Conservation (phyloP, 2,329 filamentous ascomycete genomes). For the Fusarium aywerte region DNA sequence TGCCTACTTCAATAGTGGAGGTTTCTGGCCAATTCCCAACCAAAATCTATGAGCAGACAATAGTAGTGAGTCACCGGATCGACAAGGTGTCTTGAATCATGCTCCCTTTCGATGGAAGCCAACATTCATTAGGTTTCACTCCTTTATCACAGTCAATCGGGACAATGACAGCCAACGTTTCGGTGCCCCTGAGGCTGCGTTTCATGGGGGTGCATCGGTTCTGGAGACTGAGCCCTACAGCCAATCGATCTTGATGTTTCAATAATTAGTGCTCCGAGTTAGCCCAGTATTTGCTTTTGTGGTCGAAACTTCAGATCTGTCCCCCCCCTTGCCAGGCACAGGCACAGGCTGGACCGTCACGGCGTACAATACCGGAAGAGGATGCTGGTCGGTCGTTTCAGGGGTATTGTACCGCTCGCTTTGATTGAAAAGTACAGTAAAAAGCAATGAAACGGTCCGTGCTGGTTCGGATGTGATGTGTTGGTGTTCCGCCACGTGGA, state of each 20-base stretch:
- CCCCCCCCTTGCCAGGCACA: constrained; percentile 19
- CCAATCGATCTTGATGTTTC: constrained; percentile 45
- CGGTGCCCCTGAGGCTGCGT: constrained; percentile 34
- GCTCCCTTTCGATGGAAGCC: constrained; percentile 1
- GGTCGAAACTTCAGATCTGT: constrained; percentile 31
- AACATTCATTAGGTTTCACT: constrained; percentile 22
- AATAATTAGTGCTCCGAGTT: constrained; percentile 29
- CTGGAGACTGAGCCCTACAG: constrained; percentile 25
- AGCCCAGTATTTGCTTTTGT: constrained; percentile 38
- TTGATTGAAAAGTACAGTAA: constrained; percentile 9
- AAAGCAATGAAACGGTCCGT: constrained; percentile 31
- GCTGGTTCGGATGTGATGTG: constrained; percentile 19
- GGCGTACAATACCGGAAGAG: constrained; percentile 5
- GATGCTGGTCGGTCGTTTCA: constrained; percentile 19
- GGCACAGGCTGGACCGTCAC: not conserved
- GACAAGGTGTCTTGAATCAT: constrained; percentile 2
- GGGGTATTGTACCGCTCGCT: constrained; percentile 7
- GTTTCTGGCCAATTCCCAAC: constrained; percentile 23
- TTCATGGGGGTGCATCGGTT: constrained; percentile 40
- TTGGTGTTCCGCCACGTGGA: constrained; percentile 42
- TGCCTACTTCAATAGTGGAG: constrained; percentile 26
- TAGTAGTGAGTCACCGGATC: not conserved
- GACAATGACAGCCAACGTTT: constrained; percentile 29
- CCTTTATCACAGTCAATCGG: constrained; percentile 26
- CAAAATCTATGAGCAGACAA: constrained; percentile 28